Conservation (phyloP, 1,284 basidiomycete species). For the Fomitiporia mediterranea region DNA sequence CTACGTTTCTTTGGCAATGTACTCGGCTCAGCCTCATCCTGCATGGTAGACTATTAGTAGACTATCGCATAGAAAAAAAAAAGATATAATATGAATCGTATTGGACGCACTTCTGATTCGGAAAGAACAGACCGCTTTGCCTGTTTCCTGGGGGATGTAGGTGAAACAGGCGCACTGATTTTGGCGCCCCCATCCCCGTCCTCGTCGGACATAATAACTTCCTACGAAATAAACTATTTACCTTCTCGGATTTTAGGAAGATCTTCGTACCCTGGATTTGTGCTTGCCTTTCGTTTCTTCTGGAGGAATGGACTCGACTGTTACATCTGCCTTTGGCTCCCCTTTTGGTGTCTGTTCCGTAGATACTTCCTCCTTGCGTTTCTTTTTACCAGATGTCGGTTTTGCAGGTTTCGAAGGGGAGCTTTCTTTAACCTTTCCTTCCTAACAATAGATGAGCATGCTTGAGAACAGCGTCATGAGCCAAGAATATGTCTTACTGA, state of each 20-base stretch:
- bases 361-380: not conserved
- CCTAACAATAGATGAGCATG: not conserved
- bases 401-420: not conserved
- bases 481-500: too few species aligned
- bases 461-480: not conserved
- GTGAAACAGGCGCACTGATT: conserved; percentile 16
- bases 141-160: conserved; percentile 14
- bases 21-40: conserved; percentile 11
- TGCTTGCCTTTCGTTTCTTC: conserved; percentile 21
- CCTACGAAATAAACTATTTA: not conserved
- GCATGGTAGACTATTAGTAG: not conserved
- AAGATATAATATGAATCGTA: conserved; percentile 7
- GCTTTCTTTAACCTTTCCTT: not conserved
- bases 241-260: not conserved
- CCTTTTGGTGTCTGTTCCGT: conserved; percentile 16
- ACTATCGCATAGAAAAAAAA: not conserved
- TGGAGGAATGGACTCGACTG: not conserved
- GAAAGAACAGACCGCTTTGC: conserved; percentile 15
- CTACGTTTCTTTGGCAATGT: conserved; percentile 16
- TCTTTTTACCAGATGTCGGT: not conserved
- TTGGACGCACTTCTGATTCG: conserved; percentile 4
- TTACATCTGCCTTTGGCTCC: not conserved
- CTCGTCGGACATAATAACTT: conserved; percentile 4
- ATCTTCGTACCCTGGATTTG: conserved; percentile 10
- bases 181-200: conserved; percentile 8